Conservation (phyloP, 2,329 filamentous ascomycete species). For the Colletotrichum theobromicola region DNA sequence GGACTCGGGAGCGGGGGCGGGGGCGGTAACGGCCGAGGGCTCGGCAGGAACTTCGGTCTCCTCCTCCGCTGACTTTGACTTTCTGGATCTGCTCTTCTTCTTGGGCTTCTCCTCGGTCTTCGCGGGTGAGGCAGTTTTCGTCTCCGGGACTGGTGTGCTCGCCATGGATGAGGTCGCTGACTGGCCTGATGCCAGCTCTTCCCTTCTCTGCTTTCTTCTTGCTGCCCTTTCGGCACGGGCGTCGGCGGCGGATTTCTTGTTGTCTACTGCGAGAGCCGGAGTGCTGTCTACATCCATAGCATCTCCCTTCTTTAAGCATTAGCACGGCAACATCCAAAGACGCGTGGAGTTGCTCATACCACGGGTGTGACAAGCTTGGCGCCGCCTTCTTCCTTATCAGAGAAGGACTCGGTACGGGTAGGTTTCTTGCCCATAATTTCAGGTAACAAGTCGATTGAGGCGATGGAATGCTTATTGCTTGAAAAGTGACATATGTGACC, state of each 20-base stretch:
- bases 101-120: constrained; percentile 13
- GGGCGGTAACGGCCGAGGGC: neutral
- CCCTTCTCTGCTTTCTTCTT: constrained; percentile 14
- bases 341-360: neutral
- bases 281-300: constrained; percentile 15
- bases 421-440: constrained; percentile 5
- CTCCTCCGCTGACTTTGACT: constrained; percentile 1
- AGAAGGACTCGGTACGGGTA: neutral
- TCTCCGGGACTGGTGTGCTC: constrained; percentile 14
- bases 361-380: constrained; percentile 6
- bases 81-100: constrained; percentile 10
- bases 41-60: neutral
- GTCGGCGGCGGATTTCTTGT: constrained; percentile 3
- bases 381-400: constrained; percentile 16
- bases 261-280: neutral
- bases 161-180: neutral
- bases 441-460: neutral
- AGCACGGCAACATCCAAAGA: neutral
- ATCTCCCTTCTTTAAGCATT: constrained; percentile 2
- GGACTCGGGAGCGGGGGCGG: neutral
- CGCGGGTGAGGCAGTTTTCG: neutral
- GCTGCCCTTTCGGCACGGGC: constrained; percentile 16
- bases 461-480: neutral
- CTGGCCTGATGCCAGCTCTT: neutral
- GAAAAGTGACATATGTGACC: neutral